These are phyloP conservation scores for Prunella vulgaris DNA, from an alignment of 257 asterid genomes.

Conservation along the genomic window DNA sequence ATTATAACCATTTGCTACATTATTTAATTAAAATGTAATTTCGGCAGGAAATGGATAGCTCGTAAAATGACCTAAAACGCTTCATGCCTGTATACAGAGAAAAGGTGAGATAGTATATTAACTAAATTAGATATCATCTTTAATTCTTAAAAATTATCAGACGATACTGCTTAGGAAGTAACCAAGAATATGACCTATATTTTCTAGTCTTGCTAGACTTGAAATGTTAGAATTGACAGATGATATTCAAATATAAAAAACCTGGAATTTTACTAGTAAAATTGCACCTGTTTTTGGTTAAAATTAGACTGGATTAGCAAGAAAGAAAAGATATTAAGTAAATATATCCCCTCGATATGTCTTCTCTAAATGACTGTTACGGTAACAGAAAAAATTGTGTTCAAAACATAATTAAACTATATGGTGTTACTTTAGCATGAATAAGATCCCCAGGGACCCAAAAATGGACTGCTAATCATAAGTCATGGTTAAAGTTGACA, in stretches of 20 bases:
- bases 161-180: too few species aligned
- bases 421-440: slow-evolving; percentile 10
- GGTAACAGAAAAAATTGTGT: background rate
- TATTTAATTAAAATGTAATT: background rate
- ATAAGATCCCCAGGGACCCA: slow-evolving; percentile 29
- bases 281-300: background rate
- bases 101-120: background rate
- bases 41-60: slow-evolving; percentile 1
- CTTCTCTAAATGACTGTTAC: background rate
- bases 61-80: slow-evolving; percentile 7
- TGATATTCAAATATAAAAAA: background rate
- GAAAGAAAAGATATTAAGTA: background rate
- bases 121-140: background rate
- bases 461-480: slow-evolving; percentile 27
- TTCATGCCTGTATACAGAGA: background rate
- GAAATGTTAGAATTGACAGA: background rate
- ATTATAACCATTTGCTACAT: slow-evolving; percentile 4
- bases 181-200: background rate
- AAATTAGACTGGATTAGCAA: background rate
- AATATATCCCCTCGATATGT: background rate
- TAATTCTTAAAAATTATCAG: too few species aligned
- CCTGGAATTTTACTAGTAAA: background rate
- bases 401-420: background rate
- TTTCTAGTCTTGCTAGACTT: background rate
- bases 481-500: slow-evolving; percentile 14